Evolutionary conservation across 164 flowering plant genomes (phyloP), one percentile per base, ranked within the genome.

Genomic region (Hamamelis virginiana): DNA sequence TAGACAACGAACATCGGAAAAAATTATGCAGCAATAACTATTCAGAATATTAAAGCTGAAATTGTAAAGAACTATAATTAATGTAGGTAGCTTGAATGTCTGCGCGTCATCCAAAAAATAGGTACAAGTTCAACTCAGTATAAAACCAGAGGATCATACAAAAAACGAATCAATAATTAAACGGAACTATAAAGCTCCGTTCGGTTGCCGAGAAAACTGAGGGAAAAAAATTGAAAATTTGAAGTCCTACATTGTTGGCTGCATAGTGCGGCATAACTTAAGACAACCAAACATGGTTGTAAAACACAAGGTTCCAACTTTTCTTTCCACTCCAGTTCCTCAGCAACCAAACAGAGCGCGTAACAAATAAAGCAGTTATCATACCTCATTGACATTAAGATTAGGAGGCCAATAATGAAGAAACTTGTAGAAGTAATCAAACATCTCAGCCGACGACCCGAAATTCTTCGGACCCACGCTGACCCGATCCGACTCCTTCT

Each of bases 401-500:
- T 87, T 84, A 21, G 89, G 68, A n/a, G 91, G 82, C 98, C 98
- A 94, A 74, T 57, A 50, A 69, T 88, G 94, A 58, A 90, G 89
- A 13, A 91, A 74, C 82, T 90, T 87, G 83, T 43, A 77, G 78
- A 90, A 94, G 73, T 94, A 90, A 78, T 94, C 86, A 53, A 84
- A 94, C 91, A 94, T 86, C 76, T 89, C 93, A 12, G 77, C 86
- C 0, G 96, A 80, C 0, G 96, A 76, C 0, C 67, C 77, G 74
- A 94, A 90, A 27, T 13, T 74, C 79, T 93, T 93, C 21, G 96
- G 88, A 4, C 95, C 97, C 41, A 93, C 22, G 9, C 8, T 72
- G 18, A 83, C 91, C 48, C 59, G 77, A 45, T 53, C 87, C 56
- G 80, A 47, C 16, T 61, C 64, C 23, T 66, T 33, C 41, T 33